phyloP scores from a whole-genome alignment of 2,329 filamentous ascomycete genomes.

The Colletotrichum kahawae region DNA sequence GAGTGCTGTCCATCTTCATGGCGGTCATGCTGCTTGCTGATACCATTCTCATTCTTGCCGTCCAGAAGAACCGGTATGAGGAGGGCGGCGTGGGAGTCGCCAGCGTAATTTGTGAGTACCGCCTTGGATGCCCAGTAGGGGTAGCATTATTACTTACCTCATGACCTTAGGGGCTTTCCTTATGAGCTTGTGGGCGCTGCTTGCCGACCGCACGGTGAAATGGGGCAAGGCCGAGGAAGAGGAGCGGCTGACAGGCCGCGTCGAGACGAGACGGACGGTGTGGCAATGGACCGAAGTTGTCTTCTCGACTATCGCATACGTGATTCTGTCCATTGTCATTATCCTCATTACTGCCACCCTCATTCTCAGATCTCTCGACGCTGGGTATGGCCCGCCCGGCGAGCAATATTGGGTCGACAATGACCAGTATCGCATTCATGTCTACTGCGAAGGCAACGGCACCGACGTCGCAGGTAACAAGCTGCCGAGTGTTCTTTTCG shows the following conservation, averaged over 20 bases:
- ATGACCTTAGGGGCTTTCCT: conserved; percentile 66
- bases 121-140: not conserved
- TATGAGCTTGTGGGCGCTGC: conserved; percentile 79
- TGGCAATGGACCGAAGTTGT: conserved; percentile 86
- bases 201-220: conserved; percentile 81
- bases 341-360: conserved; percentile 81
- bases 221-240: conserved; percentile 96
- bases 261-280: conserved; percentile 82
- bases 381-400: conserved; percentile 75
- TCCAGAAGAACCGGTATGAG: conserved; percentile 76
- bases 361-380: conserved; percentile 80
- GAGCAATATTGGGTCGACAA: conserved; percentile 81
- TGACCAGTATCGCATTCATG: conserved; percentile 84
- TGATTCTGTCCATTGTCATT: conserved; percentile 69
- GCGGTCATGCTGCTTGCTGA: conserved; percentile 73
- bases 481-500: conserved; percentile 82
- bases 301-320: conserved; percentile 73
- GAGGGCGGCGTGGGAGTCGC: conserved; percentile 92
- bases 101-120: conserved; percentile 69
- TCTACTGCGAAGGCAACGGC: conserved; percentile 82
- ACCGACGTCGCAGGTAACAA: conserved; percentile 58
- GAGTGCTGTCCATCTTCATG: conserved; percentile 73
- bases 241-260: conserved; percentile 85
- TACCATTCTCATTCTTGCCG: conserved; percentile 78
- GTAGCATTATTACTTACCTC: not conserved